A percentile compares a stretch with the other conserved stretches of the same genome.
These are phyloP conservation scores for Pholiota molesta DNA, from an alignment of 768 basidiomycete species.

Conservation along the genomic window DNA sequence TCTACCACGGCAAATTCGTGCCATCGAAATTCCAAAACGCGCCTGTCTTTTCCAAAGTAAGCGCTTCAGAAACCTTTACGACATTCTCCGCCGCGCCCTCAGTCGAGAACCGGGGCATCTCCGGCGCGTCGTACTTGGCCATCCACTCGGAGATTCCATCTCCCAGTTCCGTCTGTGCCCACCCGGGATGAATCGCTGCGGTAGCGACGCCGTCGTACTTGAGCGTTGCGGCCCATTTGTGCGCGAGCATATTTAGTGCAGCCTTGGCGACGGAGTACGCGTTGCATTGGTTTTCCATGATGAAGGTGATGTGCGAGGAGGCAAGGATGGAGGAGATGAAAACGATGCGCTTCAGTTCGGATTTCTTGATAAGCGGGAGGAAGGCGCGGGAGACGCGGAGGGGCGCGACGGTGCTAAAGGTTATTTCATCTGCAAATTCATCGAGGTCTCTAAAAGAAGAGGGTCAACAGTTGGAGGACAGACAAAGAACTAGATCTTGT, in stretches of 20 bases:
- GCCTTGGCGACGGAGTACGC: too few relatives aligned
- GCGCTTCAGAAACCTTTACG: slow-evolving; percentile 17
- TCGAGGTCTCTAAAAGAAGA: slow-evolving; percentile 19
- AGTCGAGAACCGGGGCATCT: neutral
- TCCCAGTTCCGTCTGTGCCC: too few relatives aligned
- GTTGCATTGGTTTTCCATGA: too few relatives aligned
- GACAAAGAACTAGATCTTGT: too few relatives aligned
- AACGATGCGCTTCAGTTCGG: slow-evolving; percentile 24
- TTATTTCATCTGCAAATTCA: slow-evolving; percentile 20
- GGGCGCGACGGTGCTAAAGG: slow-evolving; percentile 22
- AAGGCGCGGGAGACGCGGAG: slow-evolving; percentile 23
- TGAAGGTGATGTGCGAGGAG: too few relatives aligned
- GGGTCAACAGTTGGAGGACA: too few relatives aligned
- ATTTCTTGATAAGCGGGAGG: slow-evolving; percentile 23
- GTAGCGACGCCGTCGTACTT: too few relatives aligned
- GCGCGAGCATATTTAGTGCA: too few relatives aligned
- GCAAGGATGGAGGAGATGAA: slow-evolving; percentile 12
- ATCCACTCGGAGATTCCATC: too few relatives aligned
- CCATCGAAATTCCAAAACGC: slow-evolving; percentile 17
- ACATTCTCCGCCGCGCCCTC: slow-evolving; percentile 18
- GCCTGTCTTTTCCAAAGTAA: slow-evolving; percentile 17
- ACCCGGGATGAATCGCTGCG: too few relatives aligned
- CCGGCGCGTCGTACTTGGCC: too few relatives aligned
- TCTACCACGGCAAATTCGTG: slow-evolving; percentile 15
- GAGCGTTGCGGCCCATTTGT: too few relatives aligned